phyloP scores from a whole-genome alignment of 140 eudicot species.

The Senecio squalidus region DNA sequence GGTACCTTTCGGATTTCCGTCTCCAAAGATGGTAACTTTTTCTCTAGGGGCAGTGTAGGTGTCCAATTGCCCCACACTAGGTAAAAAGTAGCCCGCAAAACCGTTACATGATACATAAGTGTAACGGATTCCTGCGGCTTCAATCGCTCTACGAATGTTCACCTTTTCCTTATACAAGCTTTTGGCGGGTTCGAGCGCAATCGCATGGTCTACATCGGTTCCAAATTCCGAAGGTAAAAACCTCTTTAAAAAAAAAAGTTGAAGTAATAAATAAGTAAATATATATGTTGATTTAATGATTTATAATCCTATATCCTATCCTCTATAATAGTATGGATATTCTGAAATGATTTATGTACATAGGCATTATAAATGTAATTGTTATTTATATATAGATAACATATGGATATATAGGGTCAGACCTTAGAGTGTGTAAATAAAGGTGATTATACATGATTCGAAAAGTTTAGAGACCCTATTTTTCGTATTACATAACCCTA shows the following conservation, averaged over 20 bases:
- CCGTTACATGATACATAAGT: slow-evolving; percentile 44
- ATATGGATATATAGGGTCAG: too few species aligned
- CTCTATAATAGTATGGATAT: too few species aligned
- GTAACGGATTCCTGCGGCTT: slow-evolving; percentile 54
- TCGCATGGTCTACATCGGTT: slow-evolving; percentile 36
- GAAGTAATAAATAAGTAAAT: too few species aligned
- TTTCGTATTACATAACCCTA: too few species aligned
- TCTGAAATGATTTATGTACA: too few species aligned
- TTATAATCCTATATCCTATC: too few species aligned
- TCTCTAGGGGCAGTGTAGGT: slow-evolving; percentile 41
- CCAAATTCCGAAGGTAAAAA: slow-evolving; percentile 53
- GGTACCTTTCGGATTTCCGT: slow-evolving; percentile 50
- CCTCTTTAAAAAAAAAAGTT: slow-evolving; percentile 25
- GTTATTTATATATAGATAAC: too few species aligned
- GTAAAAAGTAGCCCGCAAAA: slow-evolving; percentile 50
- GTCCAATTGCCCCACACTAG: slow-evolving; percentile 38
- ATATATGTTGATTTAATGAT: too few species aligned
- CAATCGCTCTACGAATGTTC: slow-evolving; percentile 40
- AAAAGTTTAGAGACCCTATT: too few species aligned
- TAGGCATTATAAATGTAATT: too few species aligned
- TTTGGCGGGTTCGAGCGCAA: slow-evolving; percentile 40
- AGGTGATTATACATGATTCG: too few species aligned
- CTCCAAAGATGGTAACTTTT: slow-evolving; percentile 47
- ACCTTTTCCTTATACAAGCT: slow-evolving; percentile 31
- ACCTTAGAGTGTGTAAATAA: too few species aligned